phyloP scores from a whole-genome alignment of 768 basidiomycete species.

The Rickenella mellea region DNA sequence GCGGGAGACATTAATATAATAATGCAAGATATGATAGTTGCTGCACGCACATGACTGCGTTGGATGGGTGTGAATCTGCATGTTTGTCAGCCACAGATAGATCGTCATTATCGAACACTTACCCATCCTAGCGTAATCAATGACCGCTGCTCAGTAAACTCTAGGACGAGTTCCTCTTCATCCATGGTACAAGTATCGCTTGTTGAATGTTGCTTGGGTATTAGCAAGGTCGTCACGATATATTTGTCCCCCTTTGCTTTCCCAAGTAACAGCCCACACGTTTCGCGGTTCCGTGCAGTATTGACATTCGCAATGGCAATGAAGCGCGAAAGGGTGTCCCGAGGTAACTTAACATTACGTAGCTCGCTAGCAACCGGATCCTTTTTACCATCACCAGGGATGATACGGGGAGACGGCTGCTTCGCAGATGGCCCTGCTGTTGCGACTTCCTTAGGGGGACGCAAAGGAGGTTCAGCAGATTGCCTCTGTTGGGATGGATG shows the following conservation, averaged over 20 bases:
- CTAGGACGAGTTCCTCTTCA: slow-evolving; percentile 77
- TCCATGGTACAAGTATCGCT: slow-evolving; percentile 92
- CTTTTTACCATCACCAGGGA: too few relatives aligned
- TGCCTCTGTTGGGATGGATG: too few relatives aligned
- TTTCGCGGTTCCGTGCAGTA: slow-evolving; percentile 72
- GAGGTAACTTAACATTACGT: slow-evolving; percentile 60
- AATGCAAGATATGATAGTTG: background rate
- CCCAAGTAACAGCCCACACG: slow-evolving; percentile 81
- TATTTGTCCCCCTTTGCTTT: slow-evolving; percentile 49
- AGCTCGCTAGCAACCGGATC: slow-evolving; percentile 33
- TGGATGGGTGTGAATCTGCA: slow-evolving; percentile 86
- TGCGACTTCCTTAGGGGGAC: too few relatives aligned
- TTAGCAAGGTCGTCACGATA: slow-evolving; percentile 70
- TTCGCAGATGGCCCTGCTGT: too few relatives aligned
- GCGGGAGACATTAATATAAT: slow-evolving; percentile 3
- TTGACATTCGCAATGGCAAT: slow-evolving; percentile 69
- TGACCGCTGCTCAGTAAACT: slow-evolving; percentile 73
- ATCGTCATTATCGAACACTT: slow-evolving; percentile 17
- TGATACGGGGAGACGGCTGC: too few relatives aligned
- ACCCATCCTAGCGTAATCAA: slow-evolving; percentile 92
- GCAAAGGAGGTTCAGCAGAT: too few relatives aligned
- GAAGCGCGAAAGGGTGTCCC: slow-evolving; percentile 67
- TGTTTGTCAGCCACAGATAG: too few relatives aligned
- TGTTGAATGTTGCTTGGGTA: slow-evolving; percentile 84
- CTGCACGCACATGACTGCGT: slow-evolving; percentile 74